Base-by-base conservation (phyloP, 2,329 filamentous ascomycete genomes). In the Alternaria angustiovoidea region DNA sequence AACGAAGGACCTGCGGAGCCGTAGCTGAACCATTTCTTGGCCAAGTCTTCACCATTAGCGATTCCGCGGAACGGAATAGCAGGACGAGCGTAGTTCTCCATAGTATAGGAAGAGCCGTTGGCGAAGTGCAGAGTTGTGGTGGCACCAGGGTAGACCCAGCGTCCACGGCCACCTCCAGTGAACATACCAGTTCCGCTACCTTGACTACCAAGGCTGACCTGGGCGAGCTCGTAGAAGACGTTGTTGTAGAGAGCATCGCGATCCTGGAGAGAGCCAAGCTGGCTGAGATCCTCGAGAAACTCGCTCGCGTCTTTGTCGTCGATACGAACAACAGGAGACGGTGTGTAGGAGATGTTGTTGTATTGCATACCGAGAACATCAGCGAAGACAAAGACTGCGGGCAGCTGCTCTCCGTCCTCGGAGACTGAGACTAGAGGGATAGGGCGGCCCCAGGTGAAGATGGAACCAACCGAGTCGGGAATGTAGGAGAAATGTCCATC, bases 401-500 rank as follows among this genome's bases (percentile, higher is more conserved):
- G 88, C 16, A 87, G 69, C 54, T 84, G 81, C 18, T 80, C 73
- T n/a, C 88, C 88, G 69, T 90, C 87, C 4, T 76, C 69, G 2
- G 87, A 90, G 4, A 90, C 82, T 0, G 88, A 89, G 0, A 89
- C 86, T 1, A 90, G 62, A 36, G 81, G 80, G 69, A 84, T 70
- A 18, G 76, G 75, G 12, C 84, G 79, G 7, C 80, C 81, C 67
- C 71, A 89, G 57, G 65, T 78, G 71, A 88, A 87, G 7, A 85
- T 70, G 2, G 57, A 76, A 41, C 80, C 81, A 22, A 88, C 81
- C 3, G 82, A 78, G 61, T 87, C 85, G 1, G 85, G 84, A 20
- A 82, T 76, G 69, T 84, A 87, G 1, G 77, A 72, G 58, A 89
- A 87, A 71, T 92, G 89, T 2, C 88, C 88, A 71, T 92, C 89